Evolutionary conservation across 805 yeast genomes (phyloP).

Genomic region (Candida argentea): DNA sequence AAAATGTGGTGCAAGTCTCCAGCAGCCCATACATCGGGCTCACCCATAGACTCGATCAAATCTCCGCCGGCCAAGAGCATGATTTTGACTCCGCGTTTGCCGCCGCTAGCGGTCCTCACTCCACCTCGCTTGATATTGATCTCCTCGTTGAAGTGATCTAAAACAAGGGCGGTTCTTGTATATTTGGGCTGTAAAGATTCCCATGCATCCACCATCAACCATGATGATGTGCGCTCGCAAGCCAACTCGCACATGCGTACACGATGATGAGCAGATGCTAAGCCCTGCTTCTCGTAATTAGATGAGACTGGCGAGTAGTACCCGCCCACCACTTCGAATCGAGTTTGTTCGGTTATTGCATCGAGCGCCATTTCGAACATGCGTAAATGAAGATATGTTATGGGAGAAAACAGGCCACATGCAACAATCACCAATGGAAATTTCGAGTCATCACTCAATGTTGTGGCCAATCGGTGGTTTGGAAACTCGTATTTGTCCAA

Average conservation of each 20-base stretch:
- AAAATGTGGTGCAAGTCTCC: constrained; percentile 88
- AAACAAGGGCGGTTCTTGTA: constrained; percentile 88
- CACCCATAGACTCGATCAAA: constrained; percentile 98
- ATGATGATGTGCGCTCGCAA: constrained; percentile 89
- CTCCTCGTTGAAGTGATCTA: constrained; percentile 95
- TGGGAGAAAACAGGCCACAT: constrained; percentile 94
- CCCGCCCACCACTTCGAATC: constrained; percentile 94
- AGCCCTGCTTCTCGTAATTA: constrained; percentile 85
- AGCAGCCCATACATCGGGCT: constrained; percentile 98
- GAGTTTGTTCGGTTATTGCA: constrained; percentile 79
- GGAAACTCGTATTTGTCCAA: constrained; percentile 74
- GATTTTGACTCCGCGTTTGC: constrained; percentile 74
- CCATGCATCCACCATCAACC: constrained; percentile 99
- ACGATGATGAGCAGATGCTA: constrained; percentile 81
- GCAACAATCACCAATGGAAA: constrained; percentile 91
- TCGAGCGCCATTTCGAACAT: constrained; percentile 99
- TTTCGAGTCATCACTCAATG: constrained; percentile 62
- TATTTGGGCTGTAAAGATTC: constrained; percentile 86
- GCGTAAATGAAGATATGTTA: constrained; percentile 86
- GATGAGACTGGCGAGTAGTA: constrained; percentile 92
- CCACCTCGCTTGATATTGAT: constrained; percentile 88
- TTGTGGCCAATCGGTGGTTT: constrained; percentile 68
- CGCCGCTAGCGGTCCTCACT: constrained; percentile 47
- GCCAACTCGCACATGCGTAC: constrained; percentile 98
- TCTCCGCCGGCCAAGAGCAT: constrained; percentile 98